Evolutionary conservation across 768 basidiomycete species (phyloP), one percentile per base, ranked within the genome.

Genomic region (Naganishia vaughanmartiniae): DNA sequence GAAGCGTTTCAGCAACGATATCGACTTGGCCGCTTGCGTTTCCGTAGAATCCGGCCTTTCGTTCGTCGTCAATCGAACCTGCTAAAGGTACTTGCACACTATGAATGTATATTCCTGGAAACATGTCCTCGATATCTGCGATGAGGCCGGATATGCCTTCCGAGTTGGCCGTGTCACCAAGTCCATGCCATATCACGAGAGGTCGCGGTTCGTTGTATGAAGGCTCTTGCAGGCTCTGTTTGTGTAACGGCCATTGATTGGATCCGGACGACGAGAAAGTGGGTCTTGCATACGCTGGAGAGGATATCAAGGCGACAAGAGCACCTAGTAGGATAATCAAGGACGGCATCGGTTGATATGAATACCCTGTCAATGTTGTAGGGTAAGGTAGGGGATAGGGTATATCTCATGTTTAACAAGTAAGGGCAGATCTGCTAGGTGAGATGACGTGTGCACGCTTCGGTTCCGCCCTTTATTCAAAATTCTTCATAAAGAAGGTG

Each of bases 161-260:
- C 3, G 79, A 76, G 14, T 76, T 73, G 54, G 76, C 77, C 15
- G 80, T 79, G 73, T 84, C 83, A 31, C 83, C 83, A 2, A 84
- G 77, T 0, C 83, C 83, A 72, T 84, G 83, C 83, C 83, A 81
- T 55, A 81, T 78, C 46, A 77, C 77, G 42, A 78, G 72, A 0
- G 77, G 74, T 19, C 71, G 67, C 10, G 57, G 69, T 51, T 11
- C 33, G 36, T 3, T 11, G 17, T 26, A 6, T 1, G 42, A 10
- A 17, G 60, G 21, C n/a, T 34, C 15, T 24, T 26, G 26, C 4
- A 15, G 15, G 17, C 42, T 15, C 15, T 42, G 42, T 42, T 42
- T 12, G 39, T 26, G 26, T 34, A 24, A 21, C 7, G 30, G 12
- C 36, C 24, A 45, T 42, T 42, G 60, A 46, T 12, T 31, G 6